phyloP scores from a whole-genome alignment of 495 filamentous ascomycete species.

The Sphaerosporella brunnea region DNA sequence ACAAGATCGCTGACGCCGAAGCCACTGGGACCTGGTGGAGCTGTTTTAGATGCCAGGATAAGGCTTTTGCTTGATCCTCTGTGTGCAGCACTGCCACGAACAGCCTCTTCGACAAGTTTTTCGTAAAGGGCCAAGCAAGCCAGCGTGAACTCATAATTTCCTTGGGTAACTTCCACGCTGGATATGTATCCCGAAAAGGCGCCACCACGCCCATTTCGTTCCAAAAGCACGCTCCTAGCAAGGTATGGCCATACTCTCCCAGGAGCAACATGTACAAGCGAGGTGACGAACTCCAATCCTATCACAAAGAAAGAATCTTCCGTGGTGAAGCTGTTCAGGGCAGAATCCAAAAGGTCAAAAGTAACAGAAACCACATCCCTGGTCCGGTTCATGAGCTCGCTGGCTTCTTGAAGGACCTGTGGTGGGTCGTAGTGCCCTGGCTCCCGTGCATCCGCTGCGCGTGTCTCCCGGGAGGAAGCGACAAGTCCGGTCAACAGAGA shows the following conservation, averaged over 20 bases:
- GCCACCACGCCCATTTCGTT: slow-evolving; percentile 51
- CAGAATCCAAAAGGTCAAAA: slow-evolving; percentile 65
- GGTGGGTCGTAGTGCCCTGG: slow-evolving; percentile 1
- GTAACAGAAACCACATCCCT: slow-evolving; percentile 67
- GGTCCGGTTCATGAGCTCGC: slow-evolving; percentile 51
- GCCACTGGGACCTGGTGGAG: slow-evolving; percentile 25
- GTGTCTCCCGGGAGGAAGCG: slow-evolving; percentile 13
- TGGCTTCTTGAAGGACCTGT: slow-evolving; percentile 46
- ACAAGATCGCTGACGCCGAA: slow-evolving; percentile 60
- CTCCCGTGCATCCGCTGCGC: slow-evolving; percentile 4
- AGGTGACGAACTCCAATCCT: slow-evolving; percentile 62
- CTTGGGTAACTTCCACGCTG: slow-evolving; percentile 53
- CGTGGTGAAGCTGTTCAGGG: slow-evolving; percentile 34
- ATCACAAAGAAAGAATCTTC: slow-evolving; percentile 46
- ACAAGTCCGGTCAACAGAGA: slow-evolving; percentile 43
- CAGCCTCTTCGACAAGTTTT: slow-evolving; percentile 55
- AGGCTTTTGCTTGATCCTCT: slow-evolving; percentile 33
- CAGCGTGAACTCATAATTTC: slow-evolving; percentile 58
- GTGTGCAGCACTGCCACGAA: slow-evolving; percentile 51
- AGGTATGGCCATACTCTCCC: slow-evolving; percentile 80
- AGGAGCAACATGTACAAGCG: slow-evolving; percentile 51
- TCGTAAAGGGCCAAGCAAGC: slow-evolving; percentile 56
- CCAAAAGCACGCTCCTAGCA: slow-evolving; percentile 57
- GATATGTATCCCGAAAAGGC: slow-evolving; percentile 55
- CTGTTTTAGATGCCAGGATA: slow-evolving; percentile 21